These are phyloP conservation scores for Fragaria ananassa DNA, from an alignment of 306 rosid genomes.

Conservation along the genomic window DNA sequence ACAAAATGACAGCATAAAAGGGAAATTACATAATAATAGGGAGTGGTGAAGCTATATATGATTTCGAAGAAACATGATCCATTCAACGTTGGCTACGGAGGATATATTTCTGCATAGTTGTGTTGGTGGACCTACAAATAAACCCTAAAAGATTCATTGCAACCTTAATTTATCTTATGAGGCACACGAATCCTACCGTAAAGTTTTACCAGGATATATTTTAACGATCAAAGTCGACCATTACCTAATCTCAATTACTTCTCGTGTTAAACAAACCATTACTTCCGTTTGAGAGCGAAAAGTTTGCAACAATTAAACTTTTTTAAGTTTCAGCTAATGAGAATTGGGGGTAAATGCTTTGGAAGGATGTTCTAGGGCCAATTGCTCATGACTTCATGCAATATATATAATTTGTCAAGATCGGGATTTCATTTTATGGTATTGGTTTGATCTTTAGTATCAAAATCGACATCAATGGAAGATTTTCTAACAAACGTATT, in stretches of 20 bases:
- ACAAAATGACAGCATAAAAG: neutral
- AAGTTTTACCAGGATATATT: conserved; percentile 7
- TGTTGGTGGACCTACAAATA: conserved; percentile 10
- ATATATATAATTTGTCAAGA: neutral
- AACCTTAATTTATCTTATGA: conserved; percentile 3
- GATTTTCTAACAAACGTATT: neutral
- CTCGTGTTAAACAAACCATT: neutral
- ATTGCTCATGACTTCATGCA: neutral
- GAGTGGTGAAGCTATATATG: neutral
- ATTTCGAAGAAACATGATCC: conserved; percentile 6
- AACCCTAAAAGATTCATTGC: conserved; percentile 13
- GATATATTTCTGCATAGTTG: neutral
- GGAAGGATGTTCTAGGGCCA: neutral
- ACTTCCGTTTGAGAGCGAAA: conserved; percentile 16
- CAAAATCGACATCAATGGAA: neutral
- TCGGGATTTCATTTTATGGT: neutral
- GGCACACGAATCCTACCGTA: conserved; percentile 3
- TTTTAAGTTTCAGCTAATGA: neutral
- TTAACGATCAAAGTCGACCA: neutral
- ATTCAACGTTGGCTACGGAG: neutral
- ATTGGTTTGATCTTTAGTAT: neutral
- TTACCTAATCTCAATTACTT: conserved; percentile 15
- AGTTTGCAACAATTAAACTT: neutral
- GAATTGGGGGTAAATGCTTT: neutral
- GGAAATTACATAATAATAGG: neutral